A percentile compares a stretch with the other conserved stretches of the same genome.
These are phyloP conservation scores for Chloranthus sessilifolius DNA, from an alignment of 164 flowering plant genomes.

Conservation along the genomic window DNA sequence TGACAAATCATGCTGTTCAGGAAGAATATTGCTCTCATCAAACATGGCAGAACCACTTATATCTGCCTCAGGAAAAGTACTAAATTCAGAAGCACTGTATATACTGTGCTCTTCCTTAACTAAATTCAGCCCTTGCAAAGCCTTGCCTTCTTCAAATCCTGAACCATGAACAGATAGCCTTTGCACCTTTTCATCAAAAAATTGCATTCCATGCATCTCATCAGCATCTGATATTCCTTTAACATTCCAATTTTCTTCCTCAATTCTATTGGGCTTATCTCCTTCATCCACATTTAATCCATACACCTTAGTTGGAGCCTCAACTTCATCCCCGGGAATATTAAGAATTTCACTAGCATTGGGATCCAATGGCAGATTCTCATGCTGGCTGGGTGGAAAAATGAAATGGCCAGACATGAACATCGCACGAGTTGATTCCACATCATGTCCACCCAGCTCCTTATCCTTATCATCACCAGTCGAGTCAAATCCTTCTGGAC, in stretches of 20 bases:
- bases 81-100: slow-evolving; percentile 23
- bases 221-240: slow-evolving; percentile 32
- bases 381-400: slow-evolving; percentile 71
- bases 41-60: slow-evolving; percentile 14
- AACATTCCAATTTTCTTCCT: slow-evolving; percentile 34
- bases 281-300: slow-evolving; percentile 28
- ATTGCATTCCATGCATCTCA: slow-evolving; percentile 38
- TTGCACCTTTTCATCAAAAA: slow-evolving; percentile 36
- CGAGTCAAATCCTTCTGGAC: slow-evolving; percentile 37
- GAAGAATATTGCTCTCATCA: slow-evolving; percentile 9
- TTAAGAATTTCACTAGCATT: slow-evolving; percentile 26
- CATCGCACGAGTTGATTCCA: slow-evolving; percentile 57
- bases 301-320: slow-evolving; percentile 11
- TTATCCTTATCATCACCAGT: slow-evolving; percentile 28
- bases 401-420: slow-evolving; percentile 91
- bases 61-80: slow-evolving; percentile 20
- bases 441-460: slow-evolving; percentile 17
- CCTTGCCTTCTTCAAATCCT: slow-evolving; percentile 35
- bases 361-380: slow-evolving; percentile 52
- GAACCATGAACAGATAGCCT: slow-evolving; percentile 23
- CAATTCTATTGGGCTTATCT: slow-evolving; percentile 30
- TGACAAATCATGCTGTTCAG: slow-evolving; percentile 12
- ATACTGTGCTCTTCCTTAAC: slow-evolving; percentile 42
- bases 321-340: slow-evolving; percentile 25
- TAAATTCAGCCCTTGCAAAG: slow-evolving; percentile 34